Percentiles rank a stretch among this genome's conserved stretches.
These are phyloP conservation scores for Setomelanomma holmii DNA, from an alignment of 2,329 filamentous ascomycete genomes.

Conservation along the genomic window DNA sequence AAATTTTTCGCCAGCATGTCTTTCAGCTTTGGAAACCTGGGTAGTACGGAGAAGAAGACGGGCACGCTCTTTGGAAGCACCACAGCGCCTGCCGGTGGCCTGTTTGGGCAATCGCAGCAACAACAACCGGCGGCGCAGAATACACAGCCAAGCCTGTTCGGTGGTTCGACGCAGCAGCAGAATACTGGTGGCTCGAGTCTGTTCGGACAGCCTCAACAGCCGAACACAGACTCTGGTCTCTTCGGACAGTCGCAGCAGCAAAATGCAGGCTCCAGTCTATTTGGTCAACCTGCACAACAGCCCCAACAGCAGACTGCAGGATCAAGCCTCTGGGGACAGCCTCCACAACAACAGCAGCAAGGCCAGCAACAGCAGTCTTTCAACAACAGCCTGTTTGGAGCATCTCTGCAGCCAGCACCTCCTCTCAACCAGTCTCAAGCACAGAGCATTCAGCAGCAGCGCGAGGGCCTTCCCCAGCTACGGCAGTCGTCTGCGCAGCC, in stretches of 20 bases:
- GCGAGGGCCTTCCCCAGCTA: slow-evolving; percentile 45
- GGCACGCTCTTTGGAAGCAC: slow-evolving; percentile 48
- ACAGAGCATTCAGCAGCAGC: slow-evolving; percentile 47
- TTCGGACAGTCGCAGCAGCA: background rate
- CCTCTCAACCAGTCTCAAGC: slow-evolving; percentile 33
- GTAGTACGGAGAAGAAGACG: slow-evolving; percentile 40
- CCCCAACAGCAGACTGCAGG: slow-evolving; percentile 9
- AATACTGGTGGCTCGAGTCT: slow-evolving; percentile 9
- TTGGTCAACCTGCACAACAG: slow-evolving; percentile 31
- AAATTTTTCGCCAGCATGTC: slow-evolving; percentile 28
- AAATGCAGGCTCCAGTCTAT: slow-evolving; percentile 26
- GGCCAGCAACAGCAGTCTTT: slow-evolving; percentile 51
- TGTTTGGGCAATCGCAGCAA: slow-evolving; percentile 50
- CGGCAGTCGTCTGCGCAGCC: slow-evolving; percentile 38
- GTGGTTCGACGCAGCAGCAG: slow-evolving; percentile 13
- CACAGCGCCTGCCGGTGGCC: slow-evolving; percentile 45
- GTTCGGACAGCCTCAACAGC: background rate
- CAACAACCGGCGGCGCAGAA: slow-evolving; percentile 42
- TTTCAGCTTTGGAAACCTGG: slow-evolving; percentile 38
- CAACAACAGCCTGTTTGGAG: slow-evolving; percentile 49
- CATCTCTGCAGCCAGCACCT: slow-evolving; percentile 40
- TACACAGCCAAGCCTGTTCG: slow-evolving; percentile 34
- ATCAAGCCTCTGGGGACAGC: slow-evolving; percentile 32
- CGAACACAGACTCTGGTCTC: background rate
- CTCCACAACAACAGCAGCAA: slow-evolving; percentile 47